A percentile compares a stretch with the other conserved stretches of the same genome.
These are phyloP conservation scores for Wickerhamomyces sp. DNA, from an alignment of 1,139 yeast genomes.

Conservation along the genomic window DNA sequence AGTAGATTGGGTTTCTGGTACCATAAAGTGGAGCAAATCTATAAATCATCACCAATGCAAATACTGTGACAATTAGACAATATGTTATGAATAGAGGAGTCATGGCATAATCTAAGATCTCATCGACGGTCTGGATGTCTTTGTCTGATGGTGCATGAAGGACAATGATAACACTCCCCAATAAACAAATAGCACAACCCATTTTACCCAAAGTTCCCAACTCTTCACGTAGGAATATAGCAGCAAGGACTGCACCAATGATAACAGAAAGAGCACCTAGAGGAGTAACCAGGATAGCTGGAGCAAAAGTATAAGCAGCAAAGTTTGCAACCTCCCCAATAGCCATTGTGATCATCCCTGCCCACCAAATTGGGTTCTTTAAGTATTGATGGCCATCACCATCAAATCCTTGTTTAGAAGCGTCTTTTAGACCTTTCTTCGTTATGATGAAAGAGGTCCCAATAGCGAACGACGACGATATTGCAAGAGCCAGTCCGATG, in stretches of 20 bases:
- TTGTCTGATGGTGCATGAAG: constrained; percentile 93
- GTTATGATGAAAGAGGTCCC: constrained; percentile 90
- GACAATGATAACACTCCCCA: constrained; percentile 88
- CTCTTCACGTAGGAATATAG: constrained; percentile 79
- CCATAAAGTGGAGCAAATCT: constrained; percentile 82
- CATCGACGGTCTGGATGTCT: constrained; percentile 85
- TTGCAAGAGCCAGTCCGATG: constrained; percentile 84
- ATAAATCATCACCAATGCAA: constrained; percentile 76
- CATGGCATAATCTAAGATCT: constrained; percentile 73
- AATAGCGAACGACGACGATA: constrained; percentile 82
- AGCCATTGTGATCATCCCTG: constrained; percentile 89
- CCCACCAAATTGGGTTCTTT: constrained; percentile 91
- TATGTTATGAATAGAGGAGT: constrained; percentile 77
- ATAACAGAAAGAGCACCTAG: constrained; percentile 87
- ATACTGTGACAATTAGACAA: constrained; percentile 53
- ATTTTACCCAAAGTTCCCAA: constrained; percentile 85
- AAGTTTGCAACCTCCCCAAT: constrained; percentile 88
- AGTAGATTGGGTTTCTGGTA: constrained; percentile 79
- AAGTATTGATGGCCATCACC: constrained; percentile 74
- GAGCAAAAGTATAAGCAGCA: constrained; percentile 95
- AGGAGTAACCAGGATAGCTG: constrained; percentile 89
- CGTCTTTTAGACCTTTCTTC: constrained; percentile 77
- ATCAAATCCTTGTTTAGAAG: constrained; percentile 60
- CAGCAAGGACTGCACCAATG: constrained; percentile 87
- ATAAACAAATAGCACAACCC: constrained; percentile 88